A percentile compares a stretch with the other conserved stretches of the same genome.
These are phyloP conservation scores for Nigrospora oryzae DNA, from an alignment of 2,329 filamentous ascomycete species.

Conservation along the genomic window DNA sequence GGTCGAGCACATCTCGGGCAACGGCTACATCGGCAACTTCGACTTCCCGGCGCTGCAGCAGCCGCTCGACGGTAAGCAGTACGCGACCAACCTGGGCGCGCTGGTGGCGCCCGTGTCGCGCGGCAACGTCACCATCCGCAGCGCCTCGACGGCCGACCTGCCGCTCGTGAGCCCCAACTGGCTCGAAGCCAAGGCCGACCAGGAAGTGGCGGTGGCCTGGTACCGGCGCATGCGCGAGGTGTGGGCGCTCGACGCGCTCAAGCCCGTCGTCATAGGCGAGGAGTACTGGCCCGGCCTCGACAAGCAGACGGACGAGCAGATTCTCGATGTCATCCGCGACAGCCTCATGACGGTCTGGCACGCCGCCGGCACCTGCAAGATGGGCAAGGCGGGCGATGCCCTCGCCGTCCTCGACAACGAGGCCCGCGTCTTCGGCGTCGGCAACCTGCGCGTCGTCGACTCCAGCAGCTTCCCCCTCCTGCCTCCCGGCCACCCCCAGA, in stretches of 20 bases:
- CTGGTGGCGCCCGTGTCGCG: conserved; percentile 27
- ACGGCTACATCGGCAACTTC: conserved; percentile 7
- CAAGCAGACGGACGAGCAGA: conserved; percentile 3
- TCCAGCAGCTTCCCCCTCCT: conserved; percentile 5
- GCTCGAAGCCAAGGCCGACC: conserved; percentile 26
- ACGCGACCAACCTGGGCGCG: conserved; percentile 21
- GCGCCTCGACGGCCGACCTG: conserved; percentile 17
- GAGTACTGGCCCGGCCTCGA: conserved; percentile 7
- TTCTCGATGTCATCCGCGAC: conserved; percentile 4
- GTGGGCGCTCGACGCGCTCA: conserved; percentile 1
- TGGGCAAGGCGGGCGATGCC: conserved; percentile 6
- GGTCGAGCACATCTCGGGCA: conserved; percentile 5
- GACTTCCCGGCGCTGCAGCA: conserved; percentile 4
- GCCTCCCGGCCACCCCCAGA: conserved; percentile 5
- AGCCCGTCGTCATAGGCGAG: not conserved
- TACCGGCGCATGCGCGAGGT: conserved; percentile 27
- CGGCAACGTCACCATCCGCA: conserved; percentile 28
- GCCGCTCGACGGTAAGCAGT: conserved; percentile 4
- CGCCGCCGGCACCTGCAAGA: conserved; percentile 8
- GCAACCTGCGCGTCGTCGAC: conserved; percentile 6
- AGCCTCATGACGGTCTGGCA: conserved; percentile 8
- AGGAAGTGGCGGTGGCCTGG: conserved; percentile 28
- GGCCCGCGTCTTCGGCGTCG: conserved; percentile 9
- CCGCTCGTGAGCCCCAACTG: conserved; percentile 32
- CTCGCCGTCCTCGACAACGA: conserved; percentile 9